phyloP scores from a whole-genome alignment of 345 rosid species.

The Aegle marmelos region DNA sequence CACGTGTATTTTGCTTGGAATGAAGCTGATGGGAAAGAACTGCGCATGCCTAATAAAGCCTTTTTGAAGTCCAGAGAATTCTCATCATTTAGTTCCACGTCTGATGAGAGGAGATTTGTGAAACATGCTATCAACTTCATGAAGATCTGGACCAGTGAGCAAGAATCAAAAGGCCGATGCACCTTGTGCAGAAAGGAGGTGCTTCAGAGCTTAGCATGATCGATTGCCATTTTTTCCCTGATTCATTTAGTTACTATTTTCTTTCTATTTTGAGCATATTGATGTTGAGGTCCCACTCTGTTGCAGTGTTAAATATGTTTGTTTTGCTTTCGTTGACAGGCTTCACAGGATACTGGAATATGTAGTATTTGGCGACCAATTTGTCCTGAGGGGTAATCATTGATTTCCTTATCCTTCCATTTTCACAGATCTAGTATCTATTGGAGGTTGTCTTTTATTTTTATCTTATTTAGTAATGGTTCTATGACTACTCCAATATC shows the following conservation, averaged over 20 bases:
- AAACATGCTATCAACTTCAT: constrained; percentile 69
- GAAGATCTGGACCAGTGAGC: constrained; percentile 92
- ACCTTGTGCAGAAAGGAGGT: constrained; percentile 80
- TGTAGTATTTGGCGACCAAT: constrained; percentile 92
- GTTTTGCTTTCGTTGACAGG: constrained; percentile 29
- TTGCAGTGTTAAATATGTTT: constrained; percentile 14
- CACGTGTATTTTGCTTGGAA: constrained; percentile 71
- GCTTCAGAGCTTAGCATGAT: constrained; percentile 12
- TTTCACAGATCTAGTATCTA: background rate
- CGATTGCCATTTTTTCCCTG: constrained; percentile 2
- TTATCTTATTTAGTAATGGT: background rate
- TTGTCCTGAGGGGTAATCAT: constrained; percentile 81
- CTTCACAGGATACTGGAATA: constrained; percentile 48
- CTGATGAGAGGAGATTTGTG: constrained; percentile 58
- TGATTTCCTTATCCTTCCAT: background rate
- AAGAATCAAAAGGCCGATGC: constrained; percentile 68
- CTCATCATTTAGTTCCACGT: constrained; percentile 52
- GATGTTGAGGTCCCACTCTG: background rate
- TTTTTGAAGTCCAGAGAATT: constrained; percentile 58
- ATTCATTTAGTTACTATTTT: background rate
- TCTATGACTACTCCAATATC: background rate
- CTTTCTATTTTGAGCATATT: background rate
- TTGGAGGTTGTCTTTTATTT: constrained; percentile 15
- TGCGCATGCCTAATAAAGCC: constrained; percentile 37
- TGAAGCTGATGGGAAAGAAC: constrained; percentile 52